Conservation (phyloP, 768 basidiomycete genomes). For the Mycena floridula region DNA sequence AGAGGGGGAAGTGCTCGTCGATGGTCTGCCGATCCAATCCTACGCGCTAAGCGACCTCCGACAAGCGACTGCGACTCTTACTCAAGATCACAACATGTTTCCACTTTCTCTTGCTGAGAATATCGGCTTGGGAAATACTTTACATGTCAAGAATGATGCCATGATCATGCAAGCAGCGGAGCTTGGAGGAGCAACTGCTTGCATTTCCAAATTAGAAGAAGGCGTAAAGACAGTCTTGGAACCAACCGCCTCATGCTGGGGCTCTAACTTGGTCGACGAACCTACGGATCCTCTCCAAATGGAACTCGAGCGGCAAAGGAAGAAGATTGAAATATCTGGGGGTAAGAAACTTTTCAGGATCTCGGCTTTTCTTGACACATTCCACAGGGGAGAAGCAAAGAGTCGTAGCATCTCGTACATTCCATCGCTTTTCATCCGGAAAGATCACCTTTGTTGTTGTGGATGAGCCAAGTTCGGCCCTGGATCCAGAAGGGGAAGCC, state of each 20-base stretch:
- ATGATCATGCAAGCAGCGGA: constrained; percentile 24
- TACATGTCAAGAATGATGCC: constrained; percentile 8
- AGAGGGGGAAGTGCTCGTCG: constrained; percentile 36
- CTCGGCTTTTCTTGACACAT: constrained; percentile 8
- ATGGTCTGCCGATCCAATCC: constrained; percentile 29
- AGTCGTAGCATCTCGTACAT: constrained; percentile 20
- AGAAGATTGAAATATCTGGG: constrained; percentile 15
- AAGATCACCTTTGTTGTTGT: constrained; percentile 26
- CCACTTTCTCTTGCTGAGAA: constrained; percentile 42
- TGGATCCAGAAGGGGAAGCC: constrained; percentile 40
- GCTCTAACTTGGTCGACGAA: constrained; percentile 1
- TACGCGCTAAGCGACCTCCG: constrained; percentile 37
- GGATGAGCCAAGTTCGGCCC: constrained; percentile 43
- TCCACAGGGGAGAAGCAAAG: not conserved
- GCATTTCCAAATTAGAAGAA: constrained; percentile 3
- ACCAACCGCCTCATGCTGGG: constrained; percentile 12
- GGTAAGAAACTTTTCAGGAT: constrained; percentile 26
- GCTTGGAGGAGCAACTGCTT: constrained; percentile 19
- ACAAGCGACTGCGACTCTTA: constrained; percentile 37
- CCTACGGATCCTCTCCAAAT: constrained; percentile 7
- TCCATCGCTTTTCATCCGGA: constrained; percentile 13
- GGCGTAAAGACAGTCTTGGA: constrained; percentile 6
- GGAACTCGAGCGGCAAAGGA: constrained; percentile 15
- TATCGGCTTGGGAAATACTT: constrained; percentile 24
- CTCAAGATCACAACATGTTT: constrained; percentile 43